Conservation (phyloP, 2,329 filamentous ascomycete species). For the Sclerotinia subarctica region DNA sequence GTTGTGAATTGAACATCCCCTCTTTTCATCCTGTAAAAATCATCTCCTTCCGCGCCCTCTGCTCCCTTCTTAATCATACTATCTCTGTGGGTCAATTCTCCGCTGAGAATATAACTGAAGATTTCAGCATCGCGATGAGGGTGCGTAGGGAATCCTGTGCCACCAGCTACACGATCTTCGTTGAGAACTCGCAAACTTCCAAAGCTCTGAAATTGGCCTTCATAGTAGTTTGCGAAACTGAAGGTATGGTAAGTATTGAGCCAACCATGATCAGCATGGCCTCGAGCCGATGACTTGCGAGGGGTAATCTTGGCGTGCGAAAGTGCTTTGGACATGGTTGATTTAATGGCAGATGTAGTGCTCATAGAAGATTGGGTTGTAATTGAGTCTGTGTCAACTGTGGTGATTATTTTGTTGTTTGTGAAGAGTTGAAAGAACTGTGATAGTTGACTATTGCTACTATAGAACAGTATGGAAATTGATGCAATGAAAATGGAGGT, state of each 20-base stretch:
- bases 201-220: slow-evolving; percentile 53
- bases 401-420: slow-evolving; percentile 8
- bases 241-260: slow-evolving; percentile 63
- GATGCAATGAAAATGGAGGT: slow-evolving; percentile 37
- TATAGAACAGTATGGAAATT: slow-evolving; percentile 33
- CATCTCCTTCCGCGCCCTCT: slow-evolving; percentile 53
- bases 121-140: slow-evolving; percentile 85
- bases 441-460: slow-evolving; percentile 31
- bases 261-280: slow-evolving; percentile 82
- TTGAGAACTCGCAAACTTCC: slow-evolving; percentile 82
- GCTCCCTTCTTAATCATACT: slow-evolving; percentile 72
- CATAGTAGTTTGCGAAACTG: slow-evolving; percentile 25
- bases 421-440: slow-evolving; percentile 30
- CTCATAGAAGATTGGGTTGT: slow-evolving; percentile 29
- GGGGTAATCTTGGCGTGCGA: slow-evolving; percentile 69
- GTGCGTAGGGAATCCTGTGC: slow-evolving; percentile 79
- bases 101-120: slow-evolving; percentile 81
- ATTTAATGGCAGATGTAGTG: slow-evolving; percentile 38
- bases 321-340: slow-evolving; percentile 60
- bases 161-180: slow-evolving; percentile 75
- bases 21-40: slow-evolving; percentile 68
- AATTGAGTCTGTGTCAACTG: slow-evolving; percentile 17
- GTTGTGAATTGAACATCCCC: slow-evolving; percentile 90
- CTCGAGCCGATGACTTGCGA: slow-evolving; percentile 68
- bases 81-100: slow-evolving; percentile 84